phyloP scores from a whole-genome alignment of 2,329 filamentous ascomycete genomes.

The Clonostachys rosea region DNA sequence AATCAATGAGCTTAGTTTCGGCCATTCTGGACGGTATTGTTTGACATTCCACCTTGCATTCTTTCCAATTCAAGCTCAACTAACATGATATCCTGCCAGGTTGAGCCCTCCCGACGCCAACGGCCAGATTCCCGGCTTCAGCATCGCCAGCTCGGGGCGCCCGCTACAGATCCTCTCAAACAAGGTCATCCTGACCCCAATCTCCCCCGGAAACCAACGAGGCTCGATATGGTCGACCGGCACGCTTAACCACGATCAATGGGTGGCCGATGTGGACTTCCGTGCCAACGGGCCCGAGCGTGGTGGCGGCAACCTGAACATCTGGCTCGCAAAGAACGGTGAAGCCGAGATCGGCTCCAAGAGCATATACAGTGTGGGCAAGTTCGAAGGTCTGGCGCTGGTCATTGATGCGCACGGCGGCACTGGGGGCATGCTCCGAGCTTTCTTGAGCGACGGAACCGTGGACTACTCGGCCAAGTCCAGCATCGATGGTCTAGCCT shows the following conservation, averaged over 20 bases:
- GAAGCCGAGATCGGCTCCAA: conserved; percentile 59
- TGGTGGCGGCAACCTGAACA: conserved; percentile 82
- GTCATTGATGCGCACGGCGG: conserved; percentile 82
- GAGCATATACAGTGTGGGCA: conserved; percentile 79
- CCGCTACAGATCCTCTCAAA: conserved; percentile 72
- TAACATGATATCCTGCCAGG: conserved; percentile 26
- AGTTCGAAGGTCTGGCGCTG: conserved; percentile 87
- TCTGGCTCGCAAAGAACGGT: conserved; percentile 82
- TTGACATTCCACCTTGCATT: no score
- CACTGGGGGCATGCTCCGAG: conserved; percentile 73
- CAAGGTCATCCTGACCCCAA: conserved; percentile 86
- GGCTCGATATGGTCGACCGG: conserved; percentile 77
- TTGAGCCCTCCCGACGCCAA: conserved; percentile 57
- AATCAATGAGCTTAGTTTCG: conserved; percentile 74
- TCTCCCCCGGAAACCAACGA: conserved; percentile 78
- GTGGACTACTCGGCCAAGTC: conserved; percentile 73
- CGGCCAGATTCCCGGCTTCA: conserved; percentile 48
- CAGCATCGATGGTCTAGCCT: conserved; percentile 79
- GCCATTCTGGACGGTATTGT: conserved; percentile 56
- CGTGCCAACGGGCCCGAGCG: conserved; percentile 81
- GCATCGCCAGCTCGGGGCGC: conserved; percentile 47
- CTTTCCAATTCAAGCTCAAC: not conserved
- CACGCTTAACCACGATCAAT: conserved; percentile 59
- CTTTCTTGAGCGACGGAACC: conserved; percentile 88
- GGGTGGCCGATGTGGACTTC: conserved; percentile 83